Conservation (phyloP, 1,139 yeast species). For the Insectozyma bohioensis region DNA sequence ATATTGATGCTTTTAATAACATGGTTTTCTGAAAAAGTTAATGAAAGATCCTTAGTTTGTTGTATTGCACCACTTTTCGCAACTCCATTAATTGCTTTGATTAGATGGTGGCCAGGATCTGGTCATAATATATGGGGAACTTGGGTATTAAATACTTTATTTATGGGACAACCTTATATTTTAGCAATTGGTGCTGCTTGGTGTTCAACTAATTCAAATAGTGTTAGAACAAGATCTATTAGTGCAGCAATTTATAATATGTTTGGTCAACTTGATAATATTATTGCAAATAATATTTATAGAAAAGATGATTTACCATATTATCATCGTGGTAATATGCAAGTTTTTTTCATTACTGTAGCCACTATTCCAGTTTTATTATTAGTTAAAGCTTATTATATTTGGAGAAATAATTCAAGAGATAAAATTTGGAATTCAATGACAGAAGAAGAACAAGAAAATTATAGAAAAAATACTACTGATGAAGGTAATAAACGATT, state of each 20-base stretch:
- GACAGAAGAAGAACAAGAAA: conserved; percentile 45
- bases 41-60: conserved; percentile 33
- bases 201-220: conserved; percentile 60
- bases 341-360: conserved; percentile 18
- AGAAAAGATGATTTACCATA: conserved; percentile 56
- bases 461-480: conserved; percentile 40
- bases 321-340: conserved; percentile 54
- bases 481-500: conserved; percentile 58
- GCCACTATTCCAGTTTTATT: conserved; percentile 28
- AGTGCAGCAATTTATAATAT: conserved; percentile 60
- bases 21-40: conserved; percentile 38
- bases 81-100: conserved; percentile 37
- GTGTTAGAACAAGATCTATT: conserved; percentile 59
- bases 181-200: conserved; percentile 59
- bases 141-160: conserved; percentile 46
- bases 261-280: conserved; percentile 55
- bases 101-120: conserved; percentile 54
- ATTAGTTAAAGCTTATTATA: conserved; percentile 39
- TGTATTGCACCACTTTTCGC: conserved; percentile 38
- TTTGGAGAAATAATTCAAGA: conserved; percentile 45
- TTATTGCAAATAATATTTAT: conserved; percentile 56
- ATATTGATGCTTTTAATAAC: conserved; percentile 37
- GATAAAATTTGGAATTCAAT: conserved; percentile 47
- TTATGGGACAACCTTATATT: conserved; percentile 49
- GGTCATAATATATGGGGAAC: conserved; percentile 51